Conservation (phyloP, 1,284 basidiomycete genomes). For the Bjerkandera adusta region DNA sequence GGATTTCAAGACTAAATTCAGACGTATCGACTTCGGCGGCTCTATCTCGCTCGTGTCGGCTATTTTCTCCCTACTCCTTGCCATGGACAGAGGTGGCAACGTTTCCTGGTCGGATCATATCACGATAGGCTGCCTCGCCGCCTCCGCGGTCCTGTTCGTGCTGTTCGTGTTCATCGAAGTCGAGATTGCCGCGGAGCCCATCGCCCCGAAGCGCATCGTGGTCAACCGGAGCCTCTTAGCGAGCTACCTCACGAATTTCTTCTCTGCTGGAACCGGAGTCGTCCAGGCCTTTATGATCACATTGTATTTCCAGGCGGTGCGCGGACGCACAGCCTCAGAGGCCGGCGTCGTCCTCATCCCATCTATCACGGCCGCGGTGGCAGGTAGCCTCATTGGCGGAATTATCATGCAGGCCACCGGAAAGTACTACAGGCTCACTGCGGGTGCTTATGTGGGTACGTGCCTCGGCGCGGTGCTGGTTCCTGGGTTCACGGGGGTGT, state of each 20-base stretch:
- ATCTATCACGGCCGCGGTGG: slow-evolving; percentile 41
- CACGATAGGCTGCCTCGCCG: slow-evolving; percentile 27
- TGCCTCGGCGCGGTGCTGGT: slow-evolving; percentile 39
- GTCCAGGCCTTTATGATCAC: slow-evolving; percentile 52
- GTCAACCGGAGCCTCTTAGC: slow-evolving; percentile 47
- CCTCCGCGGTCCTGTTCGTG: slow-evolving; percentile 20
- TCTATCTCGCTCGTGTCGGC: slow-evolving; percentile 48
- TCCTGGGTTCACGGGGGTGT: slow-evolving; percentile 38
- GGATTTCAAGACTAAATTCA: slow-evolving; percentile 44
- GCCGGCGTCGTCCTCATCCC: slow-evolving; percentile 52
- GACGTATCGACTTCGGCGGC: slow-evolving; percentile 58
- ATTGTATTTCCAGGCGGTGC: slow-evolving; percentile 57
- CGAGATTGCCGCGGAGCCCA: slow-evolving; percentile 51
- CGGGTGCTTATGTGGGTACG: slow-evolving; percentile 38
- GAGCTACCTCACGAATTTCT: slow-evolving; percentile 58
- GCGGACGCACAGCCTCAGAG: slow-evolving; percentile 41
- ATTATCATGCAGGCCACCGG: slow-evolving; percentile 57
- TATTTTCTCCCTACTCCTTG: slow-evolving; percentile 53
- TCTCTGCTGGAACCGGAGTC: slow-evolving; percentile 44
- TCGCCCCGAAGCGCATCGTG: slow-evolving; percentile 55
- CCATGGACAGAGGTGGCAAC: slow-evolving; percentile 57
- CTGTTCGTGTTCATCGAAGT: slow-evolving; percentile 37
- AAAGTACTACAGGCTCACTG: slow-evolving; percentile 51
- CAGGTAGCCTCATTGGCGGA: slow-evolving; percentile 50
- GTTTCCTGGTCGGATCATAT: slow-evolving; percentile 45